Base-by-base conservation (phyloP, 306 rosid species). In the Mucuna pruriens region DNA sequence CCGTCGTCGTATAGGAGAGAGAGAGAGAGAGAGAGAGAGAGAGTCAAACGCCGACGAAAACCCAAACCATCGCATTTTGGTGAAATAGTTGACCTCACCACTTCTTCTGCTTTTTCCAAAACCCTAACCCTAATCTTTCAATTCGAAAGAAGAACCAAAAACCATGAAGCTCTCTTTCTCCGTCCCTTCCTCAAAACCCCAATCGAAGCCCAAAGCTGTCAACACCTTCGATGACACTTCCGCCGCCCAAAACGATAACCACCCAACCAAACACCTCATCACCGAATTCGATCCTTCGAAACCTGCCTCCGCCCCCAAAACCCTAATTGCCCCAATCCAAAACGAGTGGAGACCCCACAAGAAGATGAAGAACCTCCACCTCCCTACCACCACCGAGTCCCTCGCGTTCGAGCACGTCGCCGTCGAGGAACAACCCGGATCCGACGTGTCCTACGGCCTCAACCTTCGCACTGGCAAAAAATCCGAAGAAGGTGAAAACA, bases 391-490 rank as follows among this genome's bases (percentile, higher is more conserved):
- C 48, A 73, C 89, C 17, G 77, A 86, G 16, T 33, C 86, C 60
- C 81, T 91, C 23, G 29, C 76, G 0, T 91, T 93, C 66, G 91
- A 84, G 78, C 51, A 46, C 7, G 92, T 88, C 23, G 23, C 90
- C 1, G 52, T 81, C 4, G 17, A 57, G 17, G 80, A 55, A 3
- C 72, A 33, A n/a, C 71, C 77, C 6, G 88, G 73, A 7, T 82
- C 91, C 49, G 83, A 82, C 2, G 78, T 92, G 16, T 48, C 92
- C 0, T 90, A 69, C 48, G 94, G 96, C 34, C 92, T 94, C 75
- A 92, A 85, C 83, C 81, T 92, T 7, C 83, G 87, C 9, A 0
- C 10, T 4, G 34, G 45, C 10, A 20, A 25, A 13, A 68, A 46
- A 12, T 12, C 46, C 1, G 83, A 58, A 7, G 19, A 26, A 0